Evolutionary conservation across 1,284 basidiomycete species (phyloP), one percentile per base, ranked within the genome.

Genomic region (Neotropicomus parvogracilis): DNA sequence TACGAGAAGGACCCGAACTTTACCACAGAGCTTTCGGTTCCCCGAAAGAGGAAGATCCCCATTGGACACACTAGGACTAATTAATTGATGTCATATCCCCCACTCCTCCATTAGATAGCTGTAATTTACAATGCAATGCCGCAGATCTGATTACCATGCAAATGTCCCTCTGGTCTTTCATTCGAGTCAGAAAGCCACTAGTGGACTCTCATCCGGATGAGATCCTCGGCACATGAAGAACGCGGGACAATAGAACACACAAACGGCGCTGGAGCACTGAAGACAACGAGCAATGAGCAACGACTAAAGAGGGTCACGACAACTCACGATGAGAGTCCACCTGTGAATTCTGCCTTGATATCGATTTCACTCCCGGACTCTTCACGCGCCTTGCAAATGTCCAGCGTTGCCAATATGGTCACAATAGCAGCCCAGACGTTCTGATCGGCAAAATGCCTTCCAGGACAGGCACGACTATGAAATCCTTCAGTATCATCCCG

Each of bases 1-100:
- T 65, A 55, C 62, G 66, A 31, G 63, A 65, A 21, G 63, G 63
- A 32, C 63, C 63, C 2, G 63, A 65, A 28, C 52, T 65, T 33
- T 60, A 66, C 49, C 55, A 36, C 6, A 65, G 60, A 65, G 28
- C 34, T 27, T 55, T 65, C 19, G 66, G 62, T 24, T 44, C 19
- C 6, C 43, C 62, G 19, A 46, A 50, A 32, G 53, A 54, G 40
- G 49, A 54, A 12, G 46, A 54, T 24, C 6, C 17, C 1, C 13
- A 53, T 19, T 11, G n/a, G n/a, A n/a, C n/a, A n/a, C n/a, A n/a
- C n/a, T n/a, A n/a, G n/a, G n/a, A 28, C 31, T 50, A 34, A 52
- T 43, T 46, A 35, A 46, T 38, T 9, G 24, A n/a, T 40, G 19
- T 44, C 33, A 50, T 37, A 56, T 49, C 45, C 37, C 46, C 21